Evolutionary conservation across 1,139 yeast genomes (phyloP), one percentile per base, ranked within the genome.

Genomic region (Schizosaccharomyces versatilis): DNA sequence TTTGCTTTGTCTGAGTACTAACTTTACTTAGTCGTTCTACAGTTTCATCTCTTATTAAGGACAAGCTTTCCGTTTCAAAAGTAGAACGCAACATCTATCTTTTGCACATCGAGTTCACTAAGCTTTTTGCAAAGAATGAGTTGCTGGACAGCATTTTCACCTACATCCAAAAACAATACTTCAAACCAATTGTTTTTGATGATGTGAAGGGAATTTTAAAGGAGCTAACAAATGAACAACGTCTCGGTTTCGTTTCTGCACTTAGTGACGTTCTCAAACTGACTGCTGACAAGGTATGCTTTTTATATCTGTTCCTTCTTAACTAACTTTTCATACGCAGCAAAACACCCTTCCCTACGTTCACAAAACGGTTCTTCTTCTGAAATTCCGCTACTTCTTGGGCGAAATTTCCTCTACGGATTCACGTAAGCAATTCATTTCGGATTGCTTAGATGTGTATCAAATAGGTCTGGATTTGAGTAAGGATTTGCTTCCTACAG

Each of bases 401-500:
- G 9, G 24, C n/a, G 47, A 36, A 32, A 36, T 42, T 36, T 32
- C 41, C 58, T 64, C 54, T 57, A 62, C 56, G 17, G 55, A 12
- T 57, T 56, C 55, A 66, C 60, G 59, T 57, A 38, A 61, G 39
- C 61, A 63, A 9, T 66, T 66, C 62, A 56, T 63, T 55, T 40
- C 56, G 0, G 60, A 62, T 0, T 68, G 73, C 56, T 66, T 76
- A 62, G 56, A 60, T 5, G 64, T 69, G 15, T 77, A 73, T 62
- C 64, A 66, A 47, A 59, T 59, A 38, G 66, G 69, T 53, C 62
- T 62, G 48, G 63, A 61, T 10, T 62, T 66, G 47, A 66, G 71
- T 41, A 53, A 65, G 2, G 64, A 61, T 1, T 74, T 78, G 58
- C 70, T 71, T 36, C 73, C 71, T 15, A 79, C 79, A 47, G 90